Evolutionary conservation across 805 yeast species (phyloP), one percentile per base, ranked within the genome.

Genomic region (Wickerhamiella allomyrinae): DNA sequence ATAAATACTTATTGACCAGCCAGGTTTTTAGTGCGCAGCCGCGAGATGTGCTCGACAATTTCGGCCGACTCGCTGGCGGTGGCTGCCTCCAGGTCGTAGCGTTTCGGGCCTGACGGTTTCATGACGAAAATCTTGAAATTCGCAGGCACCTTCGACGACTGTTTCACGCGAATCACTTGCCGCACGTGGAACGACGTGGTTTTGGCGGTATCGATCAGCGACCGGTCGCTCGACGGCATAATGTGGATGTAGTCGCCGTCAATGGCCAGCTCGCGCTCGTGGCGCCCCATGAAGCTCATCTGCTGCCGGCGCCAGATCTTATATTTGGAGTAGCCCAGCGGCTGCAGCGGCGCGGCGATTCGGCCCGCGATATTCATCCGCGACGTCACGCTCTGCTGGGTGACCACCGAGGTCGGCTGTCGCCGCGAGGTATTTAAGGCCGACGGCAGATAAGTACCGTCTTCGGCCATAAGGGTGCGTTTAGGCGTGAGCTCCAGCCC

Each of bases 231-330:
- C 7, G 86, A 78, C 0, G 96, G 95, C 53, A 84, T 74, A 39
- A 89, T 73, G 53, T 87, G 89, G 11, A 89, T 74, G 54, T 85
- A 86, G 52, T 85, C 94, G n/a, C 96, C 97, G 59, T 89, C 97
- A 29, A 89, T 74, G 1, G 91, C 86, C 24, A 89, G 66, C 1
- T 86, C 74, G 52, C 91, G 74, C 52, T 86, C 94, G 46, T 83
- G 83, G 41, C 86, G 70, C 44, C 76, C 76, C 45, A 81, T 74
- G 49, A 89, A 77, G 0, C 93, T 77, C 76, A 79, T 73, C 19
- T 86, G 87, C 52, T 87, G 89, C 46, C 91, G 74, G 53, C 96
- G 70, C 82, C 85, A 83, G 0, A 89, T 94, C 14, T 74, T 77
- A 73, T 86, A 89, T 53, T 81, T 81, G 55, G 79, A 79, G 55